Evolutionary conservation across 1,139 yeast genomes (phyloP), one percentile per base, ranked within the genome.

Genomic region (Lodderomyces margitis): DNA sequence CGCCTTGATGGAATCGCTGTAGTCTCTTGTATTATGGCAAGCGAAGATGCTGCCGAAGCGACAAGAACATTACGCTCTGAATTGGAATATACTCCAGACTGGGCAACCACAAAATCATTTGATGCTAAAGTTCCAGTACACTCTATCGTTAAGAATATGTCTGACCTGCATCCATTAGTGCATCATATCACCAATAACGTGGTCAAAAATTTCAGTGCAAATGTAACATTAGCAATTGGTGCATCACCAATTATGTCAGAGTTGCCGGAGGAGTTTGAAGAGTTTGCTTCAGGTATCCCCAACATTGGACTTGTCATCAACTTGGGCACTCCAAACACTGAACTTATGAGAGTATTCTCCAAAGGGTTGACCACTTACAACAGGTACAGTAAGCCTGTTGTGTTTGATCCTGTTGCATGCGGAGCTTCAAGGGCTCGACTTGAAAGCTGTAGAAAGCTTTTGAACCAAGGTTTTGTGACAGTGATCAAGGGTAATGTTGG

Each of bases 221-320:
- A 91, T 55, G 86, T 87, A n/a, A 81, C 94, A 0, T 66, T 91
- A 42, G 89, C 97, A 0, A 64, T 83, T 20, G 95, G 96, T 2
- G 94, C 85, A 0, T 83, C 95, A 2, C 97, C 98, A 2, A 81
- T 87, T 19, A 91, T 91, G 97, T 83, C 95, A n/a, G 95, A 87
- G 54, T 70, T 82, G 36, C 53, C 70, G 0, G 76, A 69, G 1
- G 97, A 91, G 57, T 88, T 75, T 52, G 75, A 61, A 9, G 94
- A 86, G 24, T 71, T 91, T 46, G 80, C 94, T 0, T 46, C 62
- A 0, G 64, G 73, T 6, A 51, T 61, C n/a, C 79, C 84, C 6
- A 61, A 73, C 38, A 62, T 79, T 2, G 75, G 83, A 0, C 64
- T 88, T 27, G 73, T 88, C 10, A 56, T 88, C 30, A 91, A 91